Evolutionary conservation across 257 asterid genomes (phyloP), one percentile per base, ranked within the genome.

Genomic region (Plantago major): DNA sequence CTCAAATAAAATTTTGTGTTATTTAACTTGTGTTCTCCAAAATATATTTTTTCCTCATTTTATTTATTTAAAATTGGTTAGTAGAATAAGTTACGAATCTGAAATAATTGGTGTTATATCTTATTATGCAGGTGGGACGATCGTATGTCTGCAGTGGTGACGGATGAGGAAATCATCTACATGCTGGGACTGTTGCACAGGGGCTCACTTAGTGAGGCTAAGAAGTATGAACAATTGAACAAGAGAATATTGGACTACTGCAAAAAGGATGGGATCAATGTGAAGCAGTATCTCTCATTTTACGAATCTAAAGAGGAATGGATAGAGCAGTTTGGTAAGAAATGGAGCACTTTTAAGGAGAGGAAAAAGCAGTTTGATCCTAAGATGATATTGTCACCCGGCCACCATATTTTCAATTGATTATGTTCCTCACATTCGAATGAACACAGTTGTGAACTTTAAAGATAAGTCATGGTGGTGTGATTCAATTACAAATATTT

Each of bases 301-400:
- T 46, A 56, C 60, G 59, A 52, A 16, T 58, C 80, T 13, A 56
- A 65, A 54, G 48, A 64, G 12, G 83, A 67, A 12, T 82, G 89
- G 88, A 63, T 48, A 1, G 19, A 76, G 28, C 85, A 76, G 62
- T 82, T 52, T 69, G 89, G 85, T 5, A 6, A 65, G 8, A 79
- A 82, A 40, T 79, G 89, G 89, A 19, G 15, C 10, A 65, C 10
- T 10, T 49, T 82, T 66, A 66, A 33, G 42, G 44, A 62, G 28
- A 74, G 68, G 60, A 82, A 79, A 71, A 47, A 49, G 30, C 65
- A 0, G 65, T 78, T 81, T 64, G 88, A 81, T 71, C 88, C 88
- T 8, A 81, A 73, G 2, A 58, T 12, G 48, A 71, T 74, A 58
- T 50, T 78, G 62, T 73, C 84, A 15, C 87, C 84, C 0, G 84